Base-by-base conservation (phyloP, 768 basidiomycete species). In the Amanita fuliginea region DNA sequence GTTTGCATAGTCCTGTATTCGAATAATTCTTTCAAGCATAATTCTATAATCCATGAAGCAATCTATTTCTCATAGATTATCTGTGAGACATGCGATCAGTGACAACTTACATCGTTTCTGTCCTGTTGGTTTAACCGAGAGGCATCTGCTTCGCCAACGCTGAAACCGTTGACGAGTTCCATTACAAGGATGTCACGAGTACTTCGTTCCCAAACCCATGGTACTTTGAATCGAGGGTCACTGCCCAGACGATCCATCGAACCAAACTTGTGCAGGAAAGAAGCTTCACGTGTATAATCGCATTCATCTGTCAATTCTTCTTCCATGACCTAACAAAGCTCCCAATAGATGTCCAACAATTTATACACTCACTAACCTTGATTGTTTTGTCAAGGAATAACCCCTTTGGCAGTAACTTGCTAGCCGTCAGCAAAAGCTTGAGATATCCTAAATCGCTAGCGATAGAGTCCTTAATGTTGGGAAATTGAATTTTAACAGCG, bases 1-100 rank as follows among this genome's bases (percentile, higher is more conserved):
- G 95, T 99, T 64, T 98, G 96, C 96, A 99, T 98, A 37, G 85
- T 64, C 26, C 87, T 72, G 69, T 96, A 95, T 52, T 81, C 72
- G 62, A 97, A 96, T 6, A 99, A 76, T 61, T 98, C 96, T 51
- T 76, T 79, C 35, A 99, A 68, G 60, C 92, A 97, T 6, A 99
- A 73, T 41, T 88, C 83, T 45, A 97, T 73, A 41, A 96, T 77
- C 48, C 81, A 70, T 2, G 76, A 67, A 3, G 92, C 88, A 59
- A 98, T 95, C 95, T 97, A 60, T 24, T 9, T 41, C 6, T 11
- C 16, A 19, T 30, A 26, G 43, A 7, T 48, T 24, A 4, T 39
- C 26, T 6, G 11, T 19, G 14, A 6, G 36, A 6, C 13, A 36
- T 22, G 18, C 53, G 21, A 26, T 16, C 35, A 4, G 11, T n/a